Conservation (phyloP, 805 yeast species). For the Candida railenensis region DNA sequence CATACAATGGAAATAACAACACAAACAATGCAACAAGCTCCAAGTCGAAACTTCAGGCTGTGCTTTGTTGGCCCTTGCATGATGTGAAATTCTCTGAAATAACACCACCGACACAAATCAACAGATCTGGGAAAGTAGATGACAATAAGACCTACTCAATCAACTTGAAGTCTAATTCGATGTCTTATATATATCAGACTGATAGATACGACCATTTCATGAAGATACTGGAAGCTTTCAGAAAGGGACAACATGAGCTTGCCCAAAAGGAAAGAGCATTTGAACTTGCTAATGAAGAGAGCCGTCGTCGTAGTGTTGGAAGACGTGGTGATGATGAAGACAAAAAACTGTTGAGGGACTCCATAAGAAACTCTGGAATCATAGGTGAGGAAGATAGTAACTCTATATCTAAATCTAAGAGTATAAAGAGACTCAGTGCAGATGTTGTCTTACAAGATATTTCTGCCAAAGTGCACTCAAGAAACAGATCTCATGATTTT, state of each 20-base stretch:
- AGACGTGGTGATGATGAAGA: constrained; percentile 29
- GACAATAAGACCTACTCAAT: constrained; percentile 37
- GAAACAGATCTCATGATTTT: constrained; percentile 53
- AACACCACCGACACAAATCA: constrained; percentile 7
- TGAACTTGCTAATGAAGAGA: constrained; percentile 9
- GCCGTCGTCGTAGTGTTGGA: not conserved
- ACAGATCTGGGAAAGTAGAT: constrained; percentile 10
- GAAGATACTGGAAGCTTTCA: constrained; percentile 53
- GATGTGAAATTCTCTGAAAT: constrained; percentile 53
- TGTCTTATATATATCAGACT: constrained; percentile 58
- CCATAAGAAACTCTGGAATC: constrained; percentile 52
- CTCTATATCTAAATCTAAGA: constrained; percentile 21
- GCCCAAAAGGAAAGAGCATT: constrained; percentile 27
- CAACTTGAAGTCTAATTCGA: constrained; percentile 46
- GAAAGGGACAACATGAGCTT: constrained; percentile 59
- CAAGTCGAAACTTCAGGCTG: constrained; percentile 56
- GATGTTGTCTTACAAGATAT: constrained; percentile 54
- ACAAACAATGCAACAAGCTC: not conserved
- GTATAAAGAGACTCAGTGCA: constrained; percentile 26
- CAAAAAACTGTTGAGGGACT: constrained; percentile 37
- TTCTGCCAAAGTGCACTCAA: constrained; percentile 59
- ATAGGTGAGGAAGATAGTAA: constrained; percentile 28
- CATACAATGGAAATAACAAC: constrained; percentile 16
- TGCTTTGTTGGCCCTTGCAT: constrained; percentile 74
- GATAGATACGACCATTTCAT: constrained; percentile 57